These are phyloP conservation scores for Ophiostoma himal-ulmi DNA, from an alignment of 2,329 filamentous ascomycete species.

Conservation along the genomic window DNA sequence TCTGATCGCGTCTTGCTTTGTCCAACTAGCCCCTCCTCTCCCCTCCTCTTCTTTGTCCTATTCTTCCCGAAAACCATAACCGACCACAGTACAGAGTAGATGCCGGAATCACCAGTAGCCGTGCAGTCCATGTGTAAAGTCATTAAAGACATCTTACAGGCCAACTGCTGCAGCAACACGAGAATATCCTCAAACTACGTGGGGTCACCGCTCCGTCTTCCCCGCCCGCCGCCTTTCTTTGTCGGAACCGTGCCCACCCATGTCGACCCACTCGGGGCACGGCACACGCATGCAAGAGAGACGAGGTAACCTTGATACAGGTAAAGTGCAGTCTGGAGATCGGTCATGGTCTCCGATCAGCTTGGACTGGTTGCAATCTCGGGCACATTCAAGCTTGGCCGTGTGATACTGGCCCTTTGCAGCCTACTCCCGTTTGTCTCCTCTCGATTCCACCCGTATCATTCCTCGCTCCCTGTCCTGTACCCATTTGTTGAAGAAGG, in stretches of 20 bases:
- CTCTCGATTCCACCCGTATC: background rate
- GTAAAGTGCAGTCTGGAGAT: constrained; percentile 1
- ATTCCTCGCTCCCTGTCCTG: background rate
- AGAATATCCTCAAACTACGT: background rate
- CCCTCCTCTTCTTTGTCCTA: background rate
- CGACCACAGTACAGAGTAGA: background rate
- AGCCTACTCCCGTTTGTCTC: background rate
- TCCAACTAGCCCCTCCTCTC: background rate
- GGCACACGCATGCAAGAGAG: background rate
- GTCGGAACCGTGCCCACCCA: background rate
- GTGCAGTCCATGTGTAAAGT: background rate
- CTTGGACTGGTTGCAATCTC: background rate
- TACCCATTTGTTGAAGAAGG: constrained; percentile 20
- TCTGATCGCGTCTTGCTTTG: background rate
- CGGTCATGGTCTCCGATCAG: constrained; percentile 13
- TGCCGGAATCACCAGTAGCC: background rate
- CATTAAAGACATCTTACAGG: background rate
- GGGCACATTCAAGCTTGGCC: background rate
- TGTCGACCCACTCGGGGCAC: constrained; percentile 4
- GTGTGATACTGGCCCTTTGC: background rate
- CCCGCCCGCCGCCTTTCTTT: background rate
- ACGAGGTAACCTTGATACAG: background rate
- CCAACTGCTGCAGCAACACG: background rate
- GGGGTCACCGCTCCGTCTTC: background rate
- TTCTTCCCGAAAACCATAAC: background rate